A percentile compares a stretch with the other conserved stretches of the same genome.
phyloP scores from a whole-genome alignment of 371 early-diverging fungal genomes.

The Mucor piriformis region DNA sequence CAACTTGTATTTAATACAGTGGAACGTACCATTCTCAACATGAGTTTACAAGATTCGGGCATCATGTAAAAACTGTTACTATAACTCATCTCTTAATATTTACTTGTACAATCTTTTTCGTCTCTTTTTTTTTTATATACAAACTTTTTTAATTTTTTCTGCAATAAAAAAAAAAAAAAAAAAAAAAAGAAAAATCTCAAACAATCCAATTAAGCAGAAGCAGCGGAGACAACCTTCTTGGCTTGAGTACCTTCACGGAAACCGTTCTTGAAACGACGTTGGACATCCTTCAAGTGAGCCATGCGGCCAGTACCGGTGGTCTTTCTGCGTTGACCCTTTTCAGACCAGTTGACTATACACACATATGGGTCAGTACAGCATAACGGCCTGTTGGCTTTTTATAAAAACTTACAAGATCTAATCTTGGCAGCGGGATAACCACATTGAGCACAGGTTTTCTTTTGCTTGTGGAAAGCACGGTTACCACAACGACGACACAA shows the following conservation, averaged over 20 bases:
- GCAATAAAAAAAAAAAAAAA: background rate
- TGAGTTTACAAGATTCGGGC: conserved; percentile 61
- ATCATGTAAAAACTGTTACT: conserved; percentile 48
- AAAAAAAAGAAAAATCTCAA: background rate
- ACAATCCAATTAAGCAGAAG: conserved; percentile 27
- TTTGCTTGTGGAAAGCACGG: conserved; percentile 99
- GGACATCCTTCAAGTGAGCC: conserved; percentile 91
- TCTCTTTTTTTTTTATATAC: background rate
- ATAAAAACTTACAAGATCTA: conserved; percentile 79
- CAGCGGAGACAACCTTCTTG: conserved; percentile 48
- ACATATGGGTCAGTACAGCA: background rate
- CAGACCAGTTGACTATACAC: conserved; percentile 82
- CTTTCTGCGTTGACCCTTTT: conserved; percentile 96
- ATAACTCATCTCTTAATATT: background rate
- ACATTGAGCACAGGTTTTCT: conserved; percentile 98
- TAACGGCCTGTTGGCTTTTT: background rate
- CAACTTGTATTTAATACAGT: conserved; percentile 69
- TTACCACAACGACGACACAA: conserved; percentile 98
- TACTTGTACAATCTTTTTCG: background rate
- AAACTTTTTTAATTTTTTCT: background rate
- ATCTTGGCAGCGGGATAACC: conserved; percentile 98
- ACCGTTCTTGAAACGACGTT: conserved; percentile 94
- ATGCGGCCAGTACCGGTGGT: conserved; percentile 98
- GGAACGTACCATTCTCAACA: conserved; percentile 69
- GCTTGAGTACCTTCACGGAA: conserved; percentile 86